Evolutionary conservation across 805 yeast species (phyloP).

Genomic region (Schwanniomyces occidentalis): DNA sequence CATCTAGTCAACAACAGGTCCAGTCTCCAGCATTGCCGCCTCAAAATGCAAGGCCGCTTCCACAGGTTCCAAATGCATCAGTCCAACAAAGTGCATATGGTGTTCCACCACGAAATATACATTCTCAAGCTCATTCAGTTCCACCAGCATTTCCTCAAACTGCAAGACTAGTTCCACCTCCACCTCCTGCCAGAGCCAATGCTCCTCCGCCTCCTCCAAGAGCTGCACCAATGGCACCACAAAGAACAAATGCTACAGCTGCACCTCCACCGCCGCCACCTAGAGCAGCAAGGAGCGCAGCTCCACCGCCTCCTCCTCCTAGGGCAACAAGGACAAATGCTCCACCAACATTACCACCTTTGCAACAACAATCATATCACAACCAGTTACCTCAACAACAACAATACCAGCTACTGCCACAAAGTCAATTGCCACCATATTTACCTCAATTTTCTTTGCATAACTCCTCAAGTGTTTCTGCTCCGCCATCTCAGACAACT

Average conservation of each 20-base stretch:
- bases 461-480: constrained; percentile 6
- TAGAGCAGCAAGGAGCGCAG: constrained; percentile 17
- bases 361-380: constrained; percentile 25
- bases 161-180: constrained; percentile 17
- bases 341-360: constrained; percentile 15
- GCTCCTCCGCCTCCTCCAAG: constrained; percentile 27
- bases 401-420: too few species aligned
- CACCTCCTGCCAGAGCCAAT: constrained; percentile 16
- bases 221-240: constrained; percentile 19
- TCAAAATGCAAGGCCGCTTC: background rate
- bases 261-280: constrained; percentile 28
- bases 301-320: constrained; percentile 18
- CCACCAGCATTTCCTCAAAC: constrained; percentile 28
- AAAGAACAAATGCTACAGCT: constrained; percentile 7
- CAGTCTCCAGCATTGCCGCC: constrained; percentile 5
- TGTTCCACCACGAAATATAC: constrained; percentile 22
- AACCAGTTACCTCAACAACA: too few species aligned
- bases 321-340: constrained; percentile 16
- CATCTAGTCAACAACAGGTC: constrained; percentile 8
- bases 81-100: background rate
- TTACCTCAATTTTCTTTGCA: background rate
- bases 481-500: constrained; percentile 22
- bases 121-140: constrained; percentile 18
- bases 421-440: background rate
- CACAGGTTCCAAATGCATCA: constrained; percentile 1